These are phyloP conservation scores for Endoconidiophora polonica DNA, from an alignment of 2,329 filamentous ascomycete genomes.

Conservation along the genomic window DNA sequence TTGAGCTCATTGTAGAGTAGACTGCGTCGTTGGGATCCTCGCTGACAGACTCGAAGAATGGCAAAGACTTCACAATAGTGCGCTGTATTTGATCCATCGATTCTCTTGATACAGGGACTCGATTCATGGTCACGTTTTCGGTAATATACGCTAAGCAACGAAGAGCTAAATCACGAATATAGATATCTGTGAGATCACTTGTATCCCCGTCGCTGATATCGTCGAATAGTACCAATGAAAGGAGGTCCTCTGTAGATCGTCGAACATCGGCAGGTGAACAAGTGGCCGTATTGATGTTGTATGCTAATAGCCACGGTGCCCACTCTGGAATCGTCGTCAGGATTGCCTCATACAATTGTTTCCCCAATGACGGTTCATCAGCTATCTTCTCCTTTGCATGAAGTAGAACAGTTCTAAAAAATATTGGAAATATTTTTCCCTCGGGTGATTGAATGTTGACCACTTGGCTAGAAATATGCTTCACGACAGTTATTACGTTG, in stretches of 20 bases:
- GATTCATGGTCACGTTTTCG: conserved; percentile 18
- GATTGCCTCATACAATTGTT: background rate
- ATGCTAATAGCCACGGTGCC: conserved; percentile 34
- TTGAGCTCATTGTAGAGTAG: conserved; percentile 22
- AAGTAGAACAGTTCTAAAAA: conserved; percentile 20
- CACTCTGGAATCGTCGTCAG: conserved; percentile 24
- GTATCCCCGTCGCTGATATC: too few relatives aligned
- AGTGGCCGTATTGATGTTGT: conserved; percentile 16
- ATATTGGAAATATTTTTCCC: conserved; percentile 31
- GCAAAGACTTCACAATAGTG: conserved; percentile 26
- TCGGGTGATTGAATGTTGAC: conserved; percentile 29
- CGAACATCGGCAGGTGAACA: conserved; percentile 20
- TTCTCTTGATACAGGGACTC: conserved; percentile 15
- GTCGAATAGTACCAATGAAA: conserved; percentile 16
- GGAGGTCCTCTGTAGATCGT: conserved; percentile 25
- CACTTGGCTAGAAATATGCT: conserved; percentile 29
- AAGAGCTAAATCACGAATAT: conserved; percentile 18
- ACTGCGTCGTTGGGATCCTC: conserved; percentile 18
- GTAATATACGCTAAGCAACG: conserved; percentile 30
- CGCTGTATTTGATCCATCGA: conserved; percentile 27
- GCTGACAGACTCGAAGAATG: conserved; percentile 23
- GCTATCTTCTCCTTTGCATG: background rate
- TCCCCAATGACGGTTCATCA: background rate
- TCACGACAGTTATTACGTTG: conserved; percentile 24
- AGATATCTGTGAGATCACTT: too few relatives aligned